A percentile compares a stretch with the other conserved stretches of the same genome.
These are phyloP conservation scores for Trebouxiophyceae sp. DNA, from an alignment of 163 green algal species.

Conservation along the genomic window DNA sequence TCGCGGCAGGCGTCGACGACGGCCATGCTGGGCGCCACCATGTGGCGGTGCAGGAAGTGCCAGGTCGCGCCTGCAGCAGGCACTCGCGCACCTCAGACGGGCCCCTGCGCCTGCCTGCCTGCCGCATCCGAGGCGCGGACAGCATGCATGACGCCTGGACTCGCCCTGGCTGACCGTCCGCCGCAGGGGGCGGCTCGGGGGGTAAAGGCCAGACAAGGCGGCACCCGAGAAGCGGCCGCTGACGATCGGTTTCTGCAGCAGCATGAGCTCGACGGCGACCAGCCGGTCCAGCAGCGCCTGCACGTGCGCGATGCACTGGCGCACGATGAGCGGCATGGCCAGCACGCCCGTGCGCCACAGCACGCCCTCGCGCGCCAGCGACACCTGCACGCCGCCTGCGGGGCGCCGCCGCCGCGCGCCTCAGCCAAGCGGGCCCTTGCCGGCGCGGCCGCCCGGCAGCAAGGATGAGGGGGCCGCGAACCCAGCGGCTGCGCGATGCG, in stretches of 20 bases:
- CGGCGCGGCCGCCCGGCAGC: too few relatives aligned
- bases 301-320: constrained; percentile 4
- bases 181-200: too few relatives aligned
- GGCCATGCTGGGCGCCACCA: not conserved
- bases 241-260: constrained; percentile 19
- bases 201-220: not conserved
- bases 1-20: not conserved
- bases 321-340: constrained; percentile 20
- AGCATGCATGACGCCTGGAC: too few relatives aligned
- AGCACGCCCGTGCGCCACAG: constrained; percentile 27
- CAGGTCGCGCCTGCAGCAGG: constrained; percentile 3
- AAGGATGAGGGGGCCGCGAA: too few relatives aligned
- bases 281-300: constrained; percentile 25
- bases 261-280: constrained; percentile 20
- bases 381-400: constrained; percentile 21
- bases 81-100: too few relatives aligned
- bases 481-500: not conserved
- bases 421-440: too few relatives aligned
- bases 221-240: constrained; percentile 13
- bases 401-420: too few relatives aligned
- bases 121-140: too few relatives aligned
- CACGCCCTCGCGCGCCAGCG: constrained; percentile 18
- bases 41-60: not conserved
- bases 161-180: too few relatives aligned
- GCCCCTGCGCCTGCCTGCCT: too few relatives aligned